phyloP scores from a whole-genome alignment of 2,329 filamentous ascomycete genomes.

The Colletotrichum tofieldiae region DNA sequence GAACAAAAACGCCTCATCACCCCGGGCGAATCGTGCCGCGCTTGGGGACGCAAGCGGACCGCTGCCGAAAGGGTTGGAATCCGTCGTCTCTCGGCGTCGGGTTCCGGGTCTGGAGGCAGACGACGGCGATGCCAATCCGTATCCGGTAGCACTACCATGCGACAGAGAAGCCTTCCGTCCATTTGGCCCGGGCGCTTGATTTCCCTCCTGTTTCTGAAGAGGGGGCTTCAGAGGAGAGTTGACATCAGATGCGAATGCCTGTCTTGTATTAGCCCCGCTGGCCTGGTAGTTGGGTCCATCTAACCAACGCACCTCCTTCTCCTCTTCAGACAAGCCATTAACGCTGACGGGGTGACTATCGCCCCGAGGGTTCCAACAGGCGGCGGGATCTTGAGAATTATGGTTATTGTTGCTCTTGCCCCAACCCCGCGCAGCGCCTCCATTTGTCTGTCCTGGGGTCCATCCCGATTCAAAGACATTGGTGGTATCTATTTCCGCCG shows the following conservation, averaged over 20 bases:
- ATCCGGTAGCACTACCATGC: constrained; percentile 75
- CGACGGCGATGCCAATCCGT: constrained; percentile 81
- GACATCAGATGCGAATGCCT: constrained; percentile 89
- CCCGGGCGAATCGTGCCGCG: constrained; percentile 71
- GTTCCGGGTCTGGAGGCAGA: constrained; percentile 79
- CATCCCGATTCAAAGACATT: constrained; percentile 82
- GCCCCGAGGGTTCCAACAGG: constrained; percentile 89
- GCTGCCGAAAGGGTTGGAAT: constrained; percentile 75
- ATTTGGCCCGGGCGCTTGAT: constrained; percentile 69
- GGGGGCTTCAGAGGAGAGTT: constrained; percentile 95
- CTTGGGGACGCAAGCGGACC: constrained; percentile 74
- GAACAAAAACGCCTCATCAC: constrained; percentile 74
- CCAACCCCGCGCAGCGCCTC: constrained; percentile 77
- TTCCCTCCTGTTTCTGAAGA: constrained; percentile 78
- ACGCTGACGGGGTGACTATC: constrained; percentile 80
- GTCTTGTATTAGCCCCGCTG: constrained; percentile 40
- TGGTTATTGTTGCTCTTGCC: constrained; percentile 83
- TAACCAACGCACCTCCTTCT: constrained; percentile 68
- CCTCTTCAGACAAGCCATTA: constrained; percentile 76
- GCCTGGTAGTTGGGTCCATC: neutral
- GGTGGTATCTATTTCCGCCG: constrained; percentile 67
- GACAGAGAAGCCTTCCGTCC: constrained; percentile 89
- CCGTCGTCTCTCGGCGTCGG: constrained; percentile 86
- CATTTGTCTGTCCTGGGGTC: constrained; percentile 83
- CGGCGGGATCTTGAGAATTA: constrained; percentile 84